phyloP scores from a whole-genome alignment of 495 filamentous ascomycete genomes.

The Daldinia childiae region DNA sequence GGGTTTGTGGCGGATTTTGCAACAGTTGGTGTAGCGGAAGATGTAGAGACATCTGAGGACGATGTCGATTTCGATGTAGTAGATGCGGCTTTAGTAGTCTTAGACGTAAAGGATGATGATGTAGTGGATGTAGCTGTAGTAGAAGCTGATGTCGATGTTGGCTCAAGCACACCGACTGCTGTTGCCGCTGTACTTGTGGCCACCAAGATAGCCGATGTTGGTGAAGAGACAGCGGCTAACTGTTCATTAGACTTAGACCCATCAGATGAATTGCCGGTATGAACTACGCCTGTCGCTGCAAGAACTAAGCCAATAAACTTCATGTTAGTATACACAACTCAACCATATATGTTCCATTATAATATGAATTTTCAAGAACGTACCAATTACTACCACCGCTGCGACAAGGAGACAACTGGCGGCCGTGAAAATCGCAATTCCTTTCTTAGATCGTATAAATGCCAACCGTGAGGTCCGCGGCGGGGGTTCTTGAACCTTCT shows the following conservation, averaged over 20 bases:
- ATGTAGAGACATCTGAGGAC: not conserved
- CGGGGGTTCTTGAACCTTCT: conserved; percentile 18
- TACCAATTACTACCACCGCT: conserved; percentile 29
- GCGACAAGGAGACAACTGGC: conserved; percentile 10
- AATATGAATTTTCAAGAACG: not conserved
- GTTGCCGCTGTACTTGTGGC: conserved; percentile 9
- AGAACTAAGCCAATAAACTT: conserved; percentile 10
- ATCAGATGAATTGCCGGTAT: conserved; percentile 14
- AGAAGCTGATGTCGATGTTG: not conserved
- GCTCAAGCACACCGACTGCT: not conserved
- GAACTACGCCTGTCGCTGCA: conserved; percentile 25
- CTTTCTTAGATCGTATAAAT: conserved; percentile 27
- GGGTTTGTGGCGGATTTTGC: conserved; percentile 9
- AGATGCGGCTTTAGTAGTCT: not conserved
- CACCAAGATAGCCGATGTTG: conserved; percentile 1
- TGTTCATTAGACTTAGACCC: conserved; percentile 17
- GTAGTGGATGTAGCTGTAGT: not conserved
- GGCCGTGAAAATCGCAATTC: conserved; percentile 15
- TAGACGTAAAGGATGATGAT: no score
- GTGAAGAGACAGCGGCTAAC: not conserved
- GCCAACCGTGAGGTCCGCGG: conserved; percentile 6
- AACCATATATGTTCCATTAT: not conserved
- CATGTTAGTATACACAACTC: conserved; percentile 10
- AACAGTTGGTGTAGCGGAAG: conserved; percentile 5
- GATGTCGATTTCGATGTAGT: conserved; percentile 1